Conservation (phyloP, 2,329 filamentous ascomycete genomes). For the Aspergillus latus region DNA sequence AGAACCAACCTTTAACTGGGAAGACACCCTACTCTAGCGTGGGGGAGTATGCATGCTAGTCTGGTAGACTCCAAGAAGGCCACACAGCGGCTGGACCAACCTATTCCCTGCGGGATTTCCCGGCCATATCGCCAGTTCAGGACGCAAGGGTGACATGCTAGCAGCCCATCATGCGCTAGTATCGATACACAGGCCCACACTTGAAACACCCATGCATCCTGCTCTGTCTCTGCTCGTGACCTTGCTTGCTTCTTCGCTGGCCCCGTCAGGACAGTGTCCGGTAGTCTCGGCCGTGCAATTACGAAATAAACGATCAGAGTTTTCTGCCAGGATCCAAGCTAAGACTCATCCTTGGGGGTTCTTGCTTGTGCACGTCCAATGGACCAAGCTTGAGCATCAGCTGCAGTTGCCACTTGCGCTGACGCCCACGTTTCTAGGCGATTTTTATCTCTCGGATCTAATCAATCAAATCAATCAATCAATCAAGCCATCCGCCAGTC, state of each 20-base stretch:
- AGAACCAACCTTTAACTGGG: background rate
- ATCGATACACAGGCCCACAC: background rate
- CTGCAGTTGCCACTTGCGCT: background rate
- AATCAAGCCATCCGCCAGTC: background rate
- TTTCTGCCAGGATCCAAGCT: background rate
- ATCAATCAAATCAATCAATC: conserved; percentile 4
- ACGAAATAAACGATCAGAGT: background rate
- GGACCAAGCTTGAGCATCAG: background rate
- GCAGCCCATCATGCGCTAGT: background rate
- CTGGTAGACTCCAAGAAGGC: background rate
- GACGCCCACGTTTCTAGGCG: conserved; percentile 5
- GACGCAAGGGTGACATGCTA: background rate
- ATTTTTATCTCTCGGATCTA: conserved; percentile 9
- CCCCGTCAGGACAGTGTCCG: too few species aligned
- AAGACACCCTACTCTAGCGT: background rate
- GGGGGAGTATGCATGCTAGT: background rate
- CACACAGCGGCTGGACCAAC: background rate
- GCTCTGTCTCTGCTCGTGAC: background rate
- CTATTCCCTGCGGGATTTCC: background rate
- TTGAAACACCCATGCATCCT: background rate
- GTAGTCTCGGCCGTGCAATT: background rate
- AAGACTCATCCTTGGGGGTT: background rate
- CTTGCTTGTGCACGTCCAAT: conserved; percentile 4
- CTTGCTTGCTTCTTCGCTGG: background rate
- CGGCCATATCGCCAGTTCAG: background rate